Base-by-base conservation (phyloP, 345 rosid species). In the Moricandia moricandioides region DNA sequence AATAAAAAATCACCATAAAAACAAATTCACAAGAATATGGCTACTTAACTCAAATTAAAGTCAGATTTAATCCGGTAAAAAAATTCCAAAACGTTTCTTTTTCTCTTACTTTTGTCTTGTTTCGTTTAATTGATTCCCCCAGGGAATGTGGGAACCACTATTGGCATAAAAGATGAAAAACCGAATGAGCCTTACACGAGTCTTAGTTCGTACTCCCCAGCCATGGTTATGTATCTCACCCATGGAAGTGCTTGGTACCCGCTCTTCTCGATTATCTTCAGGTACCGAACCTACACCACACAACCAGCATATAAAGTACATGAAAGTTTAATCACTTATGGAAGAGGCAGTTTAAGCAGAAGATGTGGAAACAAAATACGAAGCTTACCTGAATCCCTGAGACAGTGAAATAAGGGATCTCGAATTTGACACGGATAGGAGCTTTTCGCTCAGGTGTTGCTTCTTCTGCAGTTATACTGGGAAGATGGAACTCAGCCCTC, bases 251-350 rank as follows among this genome's bases (percentile, higher is more conserved):
- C 92, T 61, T 91, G 98, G 76, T 93, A 93, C 34, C 96, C 96
- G 5, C 91, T 91, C 84, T 93, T 93, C 82, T 93, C 98, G 29
- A 93, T 93, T 21, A 93, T 88, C 90, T 91, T 93, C 83, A 93
- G 84, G 84, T 93, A 93, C 34, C 96, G 88, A 54, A 93, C 97
- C 97, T 93, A 78, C 65, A 80, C 83, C 67, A 62, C 33, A 21
- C 39, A 26, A 10, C 17, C 34, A 62, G 16, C 29, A 21, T 21
- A 21, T 0, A 21, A 0, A 21, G 24, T 21, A 21, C 24, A 43
- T 62, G 31, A 12, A 54, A 59, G 12, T 18, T 40, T 37, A 10
- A 14, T 40, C 16, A 55, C 33, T 16, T 64, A 4, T n/a, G 24
- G 12, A 40, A 47, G 26, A 27, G 26, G 21, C 51, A 16, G 2